Evolutionary conservation across 768 basidiomycete species (phyloP), one percentile per base, ranked within the genome.

Genomic region (Leccinum obscurum): DNA sequence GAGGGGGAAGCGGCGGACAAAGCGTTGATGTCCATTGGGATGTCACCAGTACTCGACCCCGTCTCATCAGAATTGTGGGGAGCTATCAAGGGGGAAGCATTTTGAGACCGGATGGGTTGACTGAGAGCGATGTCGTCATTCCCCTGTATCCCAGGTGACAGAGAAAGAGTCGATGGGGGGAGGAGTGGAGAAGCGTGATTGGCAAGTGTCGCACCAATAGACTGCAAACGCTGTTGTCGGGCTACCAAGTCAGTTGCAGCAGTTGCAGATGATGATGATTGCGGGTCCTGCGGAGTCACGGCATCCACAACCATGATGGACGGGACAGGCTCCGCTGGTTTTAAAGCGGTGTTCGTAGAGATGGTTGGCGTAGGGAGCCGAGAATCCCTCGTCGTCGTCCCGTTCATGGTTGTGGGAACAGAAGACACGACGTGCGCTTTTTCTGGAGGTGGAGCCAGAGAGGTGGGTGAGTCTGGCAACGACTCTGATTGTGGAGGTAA

Each of bases 401-500:
- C 17, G 37, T 48, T 50, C n/a, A 56, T 22, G 54, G 59, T 11
- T 9, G 15, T 35, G 24, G 22, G 15, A 44, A 57, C 55, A 14
- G 60, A 17, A 6, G 6, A 59, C 48, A 55, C 35, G 1, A 50
- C 22, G 14, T n/a, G 58, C 17, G 3, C 34, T 35, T 32, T n/a
- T 15, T 54, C 52, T 17, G 37, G 13, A 52, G 50, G 14, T 24
- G 53, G 57, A 41, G 44, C 50, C 56, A 50, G 60, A 46, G 61
- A 67, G 10, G 50, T 14, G 53, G 67, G 56, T 4, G 64, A 51
- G 28, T 60, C 39, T 26, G 71, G 59, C 10, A 61, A 52, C 24
- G 72, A 69, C 32, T 70, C 70, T 10, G 57, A 32, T 44, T 35
- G 39, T 48, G 58, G 56, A n/a, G 60, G 52, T 22, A 75, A 48